These are phyloP conservation scores for Coniochaeta prunicola DNA, from an alignment of 2,329 filamentous ascomycete species.

Conservation along the genomic window DNA sequence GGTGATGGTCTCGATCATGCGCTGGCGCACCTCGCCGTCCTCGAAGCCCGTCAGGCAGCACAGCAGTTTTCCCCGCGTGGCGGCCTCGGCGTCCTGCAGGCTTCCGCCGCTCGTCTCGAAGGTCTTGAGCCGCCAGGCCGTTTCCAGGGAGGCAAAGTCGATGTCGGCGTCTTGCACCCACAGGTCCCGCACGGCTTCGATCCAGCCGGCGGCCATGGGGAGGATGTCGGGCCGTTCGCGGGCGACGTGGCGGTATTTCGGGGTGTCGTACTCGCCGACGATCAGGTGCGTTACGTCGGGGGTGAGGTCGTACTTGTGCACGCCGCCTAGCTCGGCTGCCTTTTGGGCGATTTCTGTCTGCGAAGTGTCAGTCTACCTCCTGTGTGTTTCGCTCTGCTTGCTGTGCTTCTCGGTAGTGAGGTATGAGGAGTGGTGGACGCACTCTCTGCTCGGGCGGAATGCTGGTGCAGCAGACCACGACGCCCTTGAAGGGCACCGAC, in stretches of 20 bases:
- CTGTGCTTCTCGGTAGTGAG: neutral
- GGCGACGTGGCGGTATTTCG: constrained; percentile 94
- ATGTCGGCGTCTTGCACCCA: constrained; percentile 79
- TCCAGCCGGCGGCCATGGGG: constrained; percentile 75
- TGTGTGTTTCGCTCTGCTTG: too few species aligned
- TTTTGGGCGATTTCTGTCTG: constrained; percentile 52
- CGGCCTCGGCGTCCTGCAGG: constrained; percentile 19
- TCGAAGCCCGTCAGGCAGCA: constrained; percentile 53
- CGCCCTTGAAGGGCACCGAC: constrained; percentile 58
- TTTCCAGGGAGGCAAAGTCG: constrained; percentile 64
- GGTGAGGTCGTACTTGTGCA: constrained; percentile 87
- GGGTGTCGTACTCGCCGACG: constrained; percentile 80
- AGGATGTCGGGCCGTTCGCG: constrained; percentile 80
- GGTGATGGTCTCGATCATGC: constrained; percentile 60
- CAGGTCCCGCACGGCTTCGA: constrained; percentile 67
- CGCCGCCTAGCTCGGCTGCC: constrained; percentile 75
- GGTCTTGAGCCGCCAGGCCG: constrained; percentile 54
- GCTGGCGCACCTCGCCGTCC: constrained; percentile 55
- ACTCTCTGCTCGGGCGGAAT: constrained; percentile 74
- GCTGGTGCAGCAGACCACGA: constrained; percentile 82
- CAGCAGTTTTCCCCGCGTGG: constrained; percentile 32
- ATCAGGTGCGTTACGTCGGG: constrained; percentile 92
- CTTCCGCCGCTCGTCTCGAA: constrained; percentile 48
- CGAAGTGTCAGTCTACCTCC: neutral
- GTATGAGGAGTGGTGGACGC: constrained; percentile 21